Conservation (phyloP, 2,329 filamentous ascomycete species). For the Dactylonectria estremocensis region DNA sequence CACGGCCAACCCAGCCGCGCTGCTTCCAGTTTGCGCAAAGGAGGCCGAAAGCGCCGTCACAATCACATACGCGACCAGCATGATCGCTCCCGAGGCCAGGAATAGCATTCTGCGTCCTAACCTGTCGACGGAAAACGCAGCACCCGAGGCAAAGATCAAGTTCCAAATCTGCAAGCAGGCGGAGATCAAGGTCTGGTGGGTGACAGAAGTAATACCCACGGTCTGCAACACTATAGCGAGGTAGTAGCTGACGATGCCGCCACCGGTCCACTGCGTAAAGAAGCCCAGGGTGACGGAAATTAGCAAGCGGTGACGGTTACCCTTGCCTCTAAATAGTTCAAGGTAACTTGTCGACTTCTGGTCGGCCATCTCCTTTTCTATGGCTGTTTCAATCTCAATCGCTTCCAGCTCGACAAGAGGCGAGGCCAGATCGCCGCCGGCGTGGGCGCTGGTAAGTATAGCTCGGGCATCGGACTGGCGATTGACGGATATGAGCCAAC, state of each 20-base stretch:
- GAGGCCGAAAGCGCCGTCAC: background rate
- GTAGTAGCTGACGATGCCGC: conserved; percentile 2
- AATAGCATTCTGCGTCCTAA: background rate
- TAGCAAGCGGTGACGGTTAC: background rate
- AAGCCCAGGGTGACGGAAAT: conserved; percentile 4
- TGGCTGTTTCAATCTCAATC: background rate
- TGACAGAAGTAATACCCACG: background rate
- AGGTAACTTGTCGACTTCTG: background rate
- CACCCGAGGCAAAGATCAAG: background rate
- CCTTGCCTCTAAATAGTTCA: background rate
- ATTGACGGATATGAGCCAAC: background rate
- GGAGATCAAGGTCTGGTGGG: background rate
- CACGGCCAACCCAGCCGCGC: background rate
- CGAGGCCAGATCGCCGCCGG: background rate
- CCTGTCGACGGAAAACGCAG: background rate
- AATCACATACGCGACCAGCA: background rate
- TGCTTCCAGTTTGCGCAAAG: conserved; percentile 2
- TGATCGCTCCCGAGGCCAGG: background rate
- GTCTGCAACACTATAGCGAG: conserved; percentile 2
- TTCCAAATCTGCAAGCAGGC: conserved; percentile 6
- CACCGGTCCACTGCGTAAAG: background rate
- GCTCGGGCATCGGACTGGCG: background rate
- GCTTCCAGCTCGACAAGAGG: background rate
- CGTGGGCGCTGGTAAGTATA: background rate
- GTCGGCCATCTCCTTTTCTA: background rate